Conservation (phyloP, 192 early-diverging fungal genomes). For the Kickxella alabastrina region DNA sequence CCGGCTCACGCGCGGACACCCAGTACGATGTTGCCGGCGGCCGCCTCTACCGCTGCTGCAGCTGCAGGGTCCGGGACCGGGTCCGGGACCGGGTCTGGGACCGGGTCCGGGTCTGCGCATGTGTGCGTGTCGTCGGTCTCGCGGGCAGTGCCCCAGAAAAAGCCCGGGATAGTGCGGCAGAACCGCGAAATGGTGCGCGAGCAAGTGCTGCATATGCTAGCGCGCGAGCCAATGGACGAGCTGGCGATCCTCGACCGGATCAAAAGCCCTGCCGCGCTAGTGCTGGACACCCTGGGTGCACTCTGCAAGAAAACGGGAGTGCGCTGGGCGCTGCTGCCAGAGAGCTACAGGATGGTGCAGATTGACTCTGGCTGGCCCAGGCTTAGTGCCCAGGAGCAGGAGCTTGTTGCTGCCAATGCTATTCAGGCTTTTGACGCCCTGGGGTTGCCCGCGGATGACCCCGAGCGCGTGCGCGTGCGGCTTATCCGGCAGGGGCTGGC, state of each 20-base stretch:
- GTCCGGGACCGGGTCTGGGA: neutral
- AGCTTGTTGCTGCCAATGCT: conserved; percentile 43
- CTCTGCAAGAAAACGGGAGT: conserved; percentile 11
- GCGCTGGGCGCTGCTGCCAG: conserved; percentile 48
- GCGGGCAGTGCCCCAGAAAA: conserved; percentile 36
- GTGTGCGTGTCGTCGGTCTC: neutral
- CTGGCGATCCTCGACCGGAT: conserved; percentile 9
- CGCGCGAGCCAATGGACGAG: conserved; percentile 17
- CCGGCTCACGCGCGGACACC: neutral
- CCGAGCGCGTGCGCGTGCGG: conserved; percentile 37
- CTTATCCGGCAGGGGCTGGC: conserved; percentile 5
- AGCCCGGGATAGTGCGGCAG: conserved; percentile 39
- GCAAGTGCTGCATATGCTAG: conserved; percentile 30
- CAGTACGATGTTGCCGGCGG: too few species aligned
- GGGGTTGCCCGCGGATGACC: conserved; percentile 45
- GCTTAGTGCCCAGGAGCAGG: conserved; percentile 39
- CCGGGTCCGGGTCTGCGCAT: neutral
- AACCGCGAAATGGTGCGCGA: conserved; percentile 39
- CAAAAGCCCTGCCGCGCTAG: conserved; percentile 13
- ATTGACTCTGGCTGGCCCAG: conserved; percentile 54
- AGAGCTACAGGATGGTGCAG: conserved; percentile 51
- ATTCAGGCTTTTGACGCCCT: conserved; percentile 53
- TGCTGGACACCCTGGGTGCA: conserved; percentile 15
- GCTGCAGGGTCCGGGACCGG: neutral
- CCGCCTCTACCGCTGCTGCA: neutral